phyloP scores from a whole-genome alignment of 805 yeast species.

The Candida ortonii region DNA sequence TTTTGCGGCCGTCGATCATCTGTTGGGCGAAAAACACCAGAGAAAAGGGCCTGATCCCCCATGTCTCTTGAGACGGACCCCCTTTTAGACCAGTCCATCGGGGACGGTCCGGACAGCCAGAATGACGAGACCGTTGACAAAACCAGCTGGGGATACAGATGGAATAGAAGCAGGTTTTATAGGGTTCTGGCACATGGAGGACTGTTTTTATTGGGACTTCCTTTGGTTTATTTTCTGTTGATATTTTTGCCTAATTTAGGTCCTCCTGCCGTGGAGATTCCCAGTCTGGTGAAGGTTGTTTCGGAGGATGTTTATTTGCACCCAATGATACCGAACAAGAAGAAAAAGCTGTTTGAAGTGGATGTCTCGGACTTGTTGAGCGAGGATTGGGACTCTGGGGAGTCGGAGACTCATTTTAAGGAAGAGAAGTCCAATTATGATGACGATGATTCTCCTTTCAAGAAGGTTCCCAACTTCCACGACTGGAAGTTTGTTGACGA shows the following conservation, averaged over 20 bases:
- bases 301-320: constrained; percentile 26
- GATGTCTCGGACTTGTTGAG: background rate
- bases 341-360: background rate
- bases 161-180: no score
- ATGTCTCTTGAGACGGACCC: no score
- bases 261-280: constrained; percentile 31
- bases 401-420: constrained; percentile 11
- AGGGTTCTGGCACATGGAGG: constrained; percentile 8
- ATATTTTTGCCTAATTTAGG: constrained; percentile 32
- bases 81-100: no score
- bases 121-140: no score
- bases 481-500: constrained; percentile 19
- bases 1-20: no score
- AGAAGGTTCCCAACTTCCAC: constrained; percentile 25
- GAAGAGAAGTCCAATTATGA: constrained; percentile 6
- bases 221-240: constrained; percentile 28
- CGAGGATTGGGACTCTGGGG: constrained; percentile 16
- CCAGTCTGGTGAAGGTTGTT: constrained; percentile 25
- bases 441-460: constrained; percentile 27
- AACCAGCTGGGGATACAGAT: no score
- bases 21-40: no score
- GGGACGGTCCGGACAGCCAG: no score
- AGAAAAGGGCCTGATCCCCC: no score
- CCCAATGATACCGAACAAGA: constrained; percentile 26
- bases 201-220: no score